phyloP scores from a whole-genome alignment of 306 rosid species.

The Benincasa hispida region DNA sequence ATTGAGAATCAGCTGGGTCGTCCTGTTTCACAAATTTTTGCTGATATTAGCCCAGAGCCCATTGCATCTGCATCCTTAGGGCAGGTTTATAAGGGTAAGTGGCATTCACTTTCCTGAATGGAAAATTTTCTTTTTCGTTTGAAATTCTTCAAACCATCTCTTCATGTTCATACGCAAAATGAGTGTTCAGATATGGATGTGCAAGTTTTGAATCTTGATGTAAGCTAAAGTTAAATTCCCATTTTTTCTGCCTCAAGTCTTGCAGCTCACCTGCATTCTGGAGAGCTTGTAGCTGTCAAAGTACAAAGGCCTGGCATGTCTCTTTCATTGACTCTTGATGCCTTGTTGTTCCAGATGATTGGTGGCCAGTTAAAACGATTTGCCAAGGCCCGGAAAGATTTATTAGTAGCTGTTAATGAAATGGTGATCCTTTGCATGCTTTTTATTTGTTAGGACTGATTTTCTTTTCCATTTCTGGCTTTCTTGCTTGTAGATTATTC shows the following conservation, averaged over 20 bases:
- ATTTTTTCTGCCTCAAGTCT: conserved; percentile 53
- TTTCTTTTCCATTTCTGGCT: neutral
- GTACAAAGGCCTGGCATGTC: conserved; percentile 98
- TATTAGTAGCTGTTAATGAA: conserved; percentile 90
- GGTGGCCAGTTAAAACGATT: conserved; percentile 88
- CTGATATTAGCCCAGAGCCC: conserved; percentile 66
- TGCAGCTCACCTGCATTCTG: conserved; percentile 96
- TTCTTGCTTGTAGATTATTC: neutral
- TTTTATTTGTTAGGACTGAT: neutral
- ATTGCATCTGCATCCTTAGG: conserved; percentile 95
- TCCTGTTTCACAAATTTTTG: conserved; percentile 54
- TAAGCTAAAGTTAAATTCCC: conserved; percentile 31
- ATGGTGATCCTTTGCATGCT: conserved; percentile 43
- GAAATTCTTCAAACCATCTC: neutral
- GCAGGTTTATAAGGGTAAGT: conserved; percentile 88
- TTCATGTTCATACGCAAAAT: neutral
- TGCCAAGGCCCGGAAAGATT: conserved; percentile 85
- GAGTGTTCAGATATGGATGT: conserved; percentile 9
- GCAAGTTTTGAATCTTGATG: conserved; percentile 16
- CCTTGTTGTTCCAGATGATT: conserved; percentile 86
- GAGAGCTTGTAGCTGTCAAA: conserved; percentile 94
- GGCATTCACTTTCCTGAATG: conserved; percentile 2
- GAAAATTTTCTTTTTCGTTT: neutral
- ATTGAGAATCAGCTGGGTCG: conserved; percentile 68
- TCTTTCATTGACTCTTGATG: conserved; percentile 87